Conservation (phyloP, 345 rosid species). For the Gossypium australe region DNA sequence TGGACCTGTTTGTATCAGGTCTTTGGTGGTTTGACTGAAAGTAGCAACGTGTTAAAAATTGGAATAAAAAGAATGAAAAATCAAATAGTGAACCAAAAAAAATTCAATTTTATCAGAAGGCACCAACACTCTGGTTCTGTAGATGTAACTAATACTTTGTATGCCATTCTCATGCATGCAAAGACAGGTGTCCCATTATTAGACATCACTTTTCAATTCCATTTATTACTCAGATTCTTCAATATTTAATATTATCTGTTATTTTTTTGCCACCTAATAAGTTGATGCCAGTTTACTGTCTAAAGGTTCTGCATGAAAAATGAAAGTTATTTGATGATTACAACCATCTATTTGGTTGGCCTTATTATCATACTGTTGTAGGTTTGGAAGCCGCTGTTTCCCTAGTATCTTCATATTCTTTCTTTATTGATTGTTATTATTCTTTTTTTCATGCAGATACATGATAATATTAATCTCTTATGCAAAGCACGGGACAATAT, state of each 20-base stretch:
- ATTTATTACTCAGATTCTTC: not conserved
- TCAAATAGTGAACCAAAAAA: not conserved
- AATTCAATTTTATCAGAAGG: too few relatives aligned
- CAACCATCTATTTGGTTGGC: not conserved
- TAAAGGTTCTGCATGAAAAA: not conserved
- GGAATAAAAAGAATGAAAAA: not conserved
- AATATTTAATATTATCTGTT: not conserved
- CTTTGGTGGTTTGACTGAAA: not conserved
- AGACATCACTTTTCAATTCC: not conserved
- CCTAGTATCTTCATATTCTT: not conserved
- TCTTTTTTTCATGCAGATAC: constrained; percentile 42
- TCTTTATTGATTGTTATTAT: not conserved
- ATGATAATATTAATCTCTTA: constrained; percentile 58
- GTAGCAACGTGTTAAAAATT: not conserved
- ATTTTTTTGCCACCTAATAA: not conserved
- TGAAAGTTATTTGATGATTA: not conserved
- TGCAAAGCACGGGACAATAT: constrained; percentile 72
- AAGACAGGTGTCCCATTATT: not conserved
- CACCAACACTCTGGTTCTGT: too few relatives aligned
- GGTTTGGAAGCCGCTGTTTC: not conserved
- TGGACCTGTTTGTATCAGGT: not conserved
- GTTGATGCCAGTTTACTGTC: not conserved
- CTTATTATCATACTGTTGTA: not conserved
- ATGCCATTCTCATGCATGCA: too few relatives aligned
- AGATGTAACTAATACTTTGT: too few relatives aligned